A percentile compares a stretch with the other conserved stretches of the same genome.
Conservation (phyloP, 2,329 filamentous ascomycete genomes). For the Parascedosporium putredinis region DNA sequence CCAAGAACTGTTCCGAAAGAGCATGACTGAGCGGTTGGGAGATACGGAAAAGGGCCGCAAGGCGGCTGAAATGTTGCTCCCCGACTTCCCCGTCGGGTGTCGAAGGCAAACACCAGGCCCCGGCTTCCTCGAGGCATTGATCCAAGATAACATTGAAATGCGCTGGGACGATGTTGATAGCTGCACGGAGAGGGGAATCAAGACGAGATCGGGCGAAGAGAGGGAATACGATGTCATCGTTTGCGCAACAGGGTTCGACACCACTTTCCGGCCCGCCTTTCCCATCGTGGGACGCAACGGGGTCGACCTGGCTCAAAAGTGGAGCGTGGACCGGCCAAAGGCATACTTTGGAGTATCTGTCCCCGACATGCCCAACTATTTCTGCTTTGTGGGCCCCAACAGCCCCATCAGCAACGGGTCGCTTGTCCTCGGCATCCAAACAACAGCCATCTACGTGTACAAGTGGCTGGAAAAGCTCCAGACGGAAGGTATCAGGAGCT, state of each 20-base stretch:
- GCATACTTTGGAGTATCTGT: conserved; percentile 55
- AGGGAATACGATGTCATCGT: conserved; percentile 54
- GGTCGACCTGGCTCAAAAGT: conserved; percentile 41
- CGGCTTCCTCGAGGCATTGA: conserved; percentile 56
- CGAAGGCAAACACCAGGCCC: conserved; percentile 55
- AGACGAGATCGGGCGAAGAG: conserved; percentile 44
- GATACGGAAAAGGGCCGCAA: conserved; percentile 7
- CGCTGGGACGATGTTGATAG: conserved; percentile 45
- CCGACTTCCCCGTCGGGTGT: conserved; percentile 54
- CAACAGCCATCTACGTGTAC: conserved; percentile 54
- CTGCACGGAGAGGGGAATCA: conserved; percentile 50
- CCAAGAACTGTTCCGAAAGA: conserved; percentile 32
- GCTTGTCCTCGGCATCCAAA: conserved; percentile 56
- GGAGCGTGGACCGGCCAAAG: conserved; percentile 50
- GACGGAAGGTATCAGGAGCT: conserved; percentile 53
- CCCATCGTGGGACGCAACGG: conserved; percentile 42
- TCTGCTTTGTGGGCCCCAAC: conserved; percentile 54
- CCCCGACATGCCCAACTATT: conserved; percentile 56
- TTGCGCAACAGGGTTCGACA: conserved; percentile 58
- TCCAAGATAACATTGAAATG: conserved; percentile 49
- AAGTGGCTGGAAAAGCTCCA: conserved; percentile 58
- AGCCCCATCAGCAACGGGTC: conserved; percentile 51
- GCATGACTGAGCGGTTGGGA: conserved; percentile 3
- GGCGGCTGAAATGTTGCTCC: conserved; percentile 39
- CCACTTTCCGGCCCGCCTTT: conserved; percentile 48